Base-by-base conservation (phyloP, 164 flowering plant species). In the Aristolochia contorta region DNA sequence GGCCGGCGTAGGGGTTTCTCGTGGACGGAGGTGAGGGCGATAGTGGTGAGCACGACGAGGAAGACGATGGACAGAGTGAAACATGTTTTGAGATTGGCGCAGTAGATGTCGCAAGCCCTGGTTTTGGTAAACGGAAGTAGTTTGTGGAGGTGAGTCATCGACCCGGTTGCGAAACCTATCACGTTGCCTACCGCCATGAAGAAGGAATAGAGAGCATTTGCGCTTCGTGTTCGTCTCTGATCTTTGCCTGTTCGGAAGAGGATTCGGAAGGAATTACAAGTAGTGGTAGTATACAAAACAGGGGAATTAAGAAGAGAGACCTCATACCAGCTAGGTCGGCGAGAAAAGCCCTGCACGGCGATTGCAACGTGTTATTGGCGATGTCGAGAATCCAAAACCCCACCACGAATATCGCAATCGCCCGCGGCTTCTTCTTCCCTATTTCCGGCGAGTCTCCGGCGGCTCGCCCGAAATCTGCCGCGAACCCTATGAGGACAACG, bases 321-420 rank as follows among this genome's bases (percentile, higher is more conserved):
- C 47, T 10, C 50, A 57, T 66, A 89, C 98, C 91, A 10, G 97
- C 82, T 41, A 93, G 89, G 76, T 93, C 99, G 23, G 86, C 96
- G 50, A 93, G 96, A 27, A 93, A 77, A 63, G 99, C 99, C 67
- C 99, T 71, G 57, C 99, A 93, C 47, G 99, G 99, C 25, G 92
- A 96, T 67, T 93, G 97, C 57, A 89, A 85, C 76, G 75, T 67
- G 68, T 93, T 93, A 65, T 93, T 93, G 16, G 99, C 97, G 19
- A 86, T 82, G 70, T 93, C 99, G 45, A 93, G 86, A 20, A 93
- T 61, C 99, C 99, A 93, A 71, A 93, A 93, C 60, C 99, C 99
- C 24, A 88, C 3, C 12, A 93, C 88, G 65, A 86, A 93, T 1
- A 67, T 83, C 1, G 48, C 82, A 1, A 93, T 65, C 1, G 99